Evolutionary conservation across 176 grass and related monocot species (phyloP).

Genomic region (Oryza glaberrima): DNA sequence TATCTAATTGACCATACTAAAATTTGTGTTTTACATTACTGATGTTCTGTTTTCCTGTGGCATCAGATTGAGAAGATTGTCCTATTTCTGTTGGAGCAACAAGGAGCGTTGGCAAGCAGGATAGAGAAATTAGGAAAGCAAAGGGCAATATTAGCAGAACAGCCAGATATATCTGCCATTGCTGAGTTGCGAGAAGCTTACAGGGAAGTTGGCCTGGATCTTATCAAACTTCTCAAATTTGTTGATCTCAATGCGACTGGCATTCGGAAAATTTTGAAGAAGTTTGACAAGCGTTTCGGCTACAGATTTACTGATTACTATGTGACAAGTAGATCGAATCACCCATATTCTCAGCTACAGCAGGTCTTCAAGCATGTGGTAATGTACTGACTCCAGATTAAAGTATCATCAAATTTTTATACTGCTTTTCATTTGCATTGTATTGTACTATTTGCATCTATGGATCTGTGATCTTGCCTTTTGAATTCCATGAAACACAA

Average conservation of each 20-base stretch:
- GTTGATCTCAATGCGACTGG: constrained; percentile 97
- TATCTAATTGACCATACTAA: neutral
- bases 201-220: constrained; percentile 79
- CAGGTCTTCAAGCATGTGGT: constrained; percentile 99
- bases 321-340: constrained; percentile 91
- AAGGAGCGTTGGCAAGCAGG: constrained; percentile 83
- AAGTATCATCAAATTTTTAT: constrained; percentile 5
- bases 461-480: constrained; percentile 6
- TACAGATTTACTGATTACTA: constrained; percentile 99
- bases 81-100: constrained; percentile 92
- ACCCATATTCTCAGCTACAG: constrained; percentile 97
- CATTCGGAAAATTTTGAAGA: constrained; percentile 98
- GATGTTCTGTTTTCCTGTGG: constrained; percentile 24
- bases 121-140: constrained; percentile 92
- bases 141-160: constrained; percentile 68
- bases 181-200: constrained; percentile 83
- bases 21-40: neutral
- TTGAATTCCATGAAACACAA: neutral
- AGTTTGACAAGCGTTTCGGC: constrained; percentile 95
- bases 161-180: constrained; percentile 92
- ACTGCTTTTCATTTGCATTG: constrained; percentile 13
- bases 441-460: constrained; percentile 2
- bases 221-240: constrained; percentile 97
- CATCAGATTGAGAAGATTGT: constrained; percentile 94
- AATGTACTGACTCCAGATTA: constrained; percentile 44